phyloP scores from a whole-genome alignment of 2,329 filamentous ascomycete species.

The Colletotrichum shisoi region DNA sequence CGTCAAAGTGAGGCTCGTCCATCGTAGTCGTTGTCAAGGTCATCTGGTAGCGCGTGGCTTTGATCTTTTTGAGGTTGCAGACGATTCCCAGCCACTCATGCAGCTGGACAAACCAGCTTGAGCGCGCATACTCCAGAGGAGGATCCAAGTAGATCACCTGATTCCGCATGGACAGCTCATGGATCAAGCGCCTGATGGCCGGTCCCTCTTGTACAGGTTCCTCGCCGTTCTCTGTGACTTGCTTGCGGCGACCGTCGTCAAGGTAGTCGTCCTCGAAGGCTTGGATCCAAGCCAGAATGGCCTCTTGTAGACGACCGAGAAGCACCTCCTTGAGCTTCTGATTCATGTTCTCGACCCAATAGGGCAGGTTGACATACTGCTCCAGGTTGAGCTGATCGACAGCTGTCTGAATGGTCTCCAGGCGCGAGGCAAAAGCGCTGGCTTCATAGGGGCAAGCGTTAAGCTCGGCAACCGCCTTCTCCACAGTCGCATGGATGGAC shows the following conservation, averaged over 20 bases:
- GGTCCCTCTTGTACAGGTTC: conserved; percentile 63
- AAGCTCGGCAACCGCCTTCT: conserved; percentile 83
- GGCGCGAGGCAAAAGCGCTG: conserved; percentile 77
- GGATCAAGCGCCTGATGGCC: conserved; percentile 75
- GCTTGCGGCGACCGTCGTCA: conserved; percentile 63
- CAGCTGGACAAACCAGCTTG: conserved; percentile 91
- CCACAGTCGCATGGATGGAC: conserved; percentile 79
- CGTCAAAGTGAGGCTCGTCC: conserved; percentile 77
- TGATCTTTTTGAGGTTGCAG: conserved; percentile 91
- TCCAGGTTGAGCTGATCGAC: conserved; percentile 97
- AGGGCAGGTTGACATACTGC: conserved; percentile 90
- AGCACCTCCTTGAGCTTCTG: conserved; percentile 81
- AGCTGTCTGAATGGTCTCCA: conserved; percentile 87
- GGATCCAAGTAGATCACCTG: conserved; percentile 97
- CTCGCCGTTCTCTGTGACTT: conserved; percentile 54
- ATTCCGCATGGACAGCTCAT: conserved; percentile 97
- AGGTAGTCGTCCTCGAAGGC: conserved; percentile 74
- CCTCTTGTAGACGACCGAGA: conserved; percentile 80
- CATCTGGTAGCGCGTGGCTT: conserved; percentile 94
- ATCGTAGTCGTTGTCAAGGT: conserved; percentile 73
- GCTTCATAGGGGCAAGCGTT: conserved; percentile 84
- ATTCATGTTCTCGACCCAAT: conserved; percentile 91
- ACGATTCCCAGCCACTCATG: conserved; percentile 93
- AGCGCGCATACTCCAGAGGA: conserved; percentile 87
- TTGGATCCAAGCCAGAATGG: conserved; percentile 85